Conservation (phyloP, 2,329 filamentous ascomycete species). For the Westerdykella sp. region DNA sequence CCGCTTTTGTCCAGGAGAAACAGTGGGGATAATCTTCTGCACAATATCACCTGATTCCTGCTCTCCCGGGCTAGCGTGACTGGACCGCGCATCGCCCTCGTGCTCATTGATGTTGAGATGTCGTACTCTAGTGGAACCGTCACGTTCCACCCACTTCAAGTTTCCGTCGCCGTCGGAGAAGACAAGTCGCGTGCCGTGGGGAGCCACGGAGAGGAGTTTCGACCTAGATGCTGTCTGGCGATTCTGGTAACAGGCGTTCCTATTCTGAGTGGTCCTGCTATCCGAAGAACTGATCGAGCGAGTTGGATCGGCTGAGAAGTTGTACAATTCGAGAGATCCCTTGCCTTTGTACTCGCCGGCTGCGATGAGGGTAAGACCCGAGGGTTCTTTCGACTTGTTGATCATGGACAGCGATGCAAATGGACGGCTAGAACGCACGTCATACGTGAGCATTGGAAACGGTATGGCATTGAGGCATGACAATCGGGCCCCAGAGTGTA, state of each 20-base stretch:
- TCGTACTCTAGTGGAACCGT: constrained; percentile 56
- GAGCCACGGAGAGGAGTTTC: constrained; percentile 73
- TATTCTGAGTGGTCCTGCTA: constrained; percentile 32
- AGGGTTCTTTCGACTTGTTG: constrained; percentile 47
- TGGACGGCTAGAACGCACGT: constrained; percentile 51
- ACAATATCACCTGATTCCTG: constrained; percentile 60
- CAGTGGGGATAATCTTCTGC: constrained; percentile 65
- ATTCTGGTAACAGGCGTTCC: constrained; percentile 51
- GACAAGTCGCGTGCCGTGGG: constrained; percentile 75
- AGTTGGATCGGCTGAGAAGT: constrained; percentile 42
- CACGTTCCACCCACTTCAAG: constrained; percentile 85
- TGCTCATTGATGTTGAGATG: constrained; percentile 52
- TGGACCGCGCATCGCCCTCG: constrained; percentile 7
- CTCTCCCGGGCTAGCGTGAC: constrained; percentile 5
- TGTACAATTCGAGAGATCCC: constrained; percentile 84
- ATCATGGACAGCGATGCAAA: constrained; percentile 53
- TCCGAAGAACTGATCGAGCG: constrained; percentile 26
- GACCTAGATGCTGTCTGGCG: constrained; percentile 75
- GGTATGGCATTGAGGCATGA: constrained; percentile 67
- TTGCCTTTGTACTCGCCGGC: constrained; percentile 89
- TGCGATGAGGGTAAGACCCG: constrained; percentile 65
- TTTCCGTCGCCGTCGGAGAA: constrained; percentile 79
- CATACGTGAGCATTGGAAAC: constrained; percentile 58
- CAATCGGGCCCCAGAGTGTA: constrained; percentile 77
- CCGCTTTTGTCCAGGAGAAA: constrained; percentile 23